Evolutionary conservation across 352 stramenopile species (phyloP).

Genomic region (Globisporangium sylvaticum): DNA sequence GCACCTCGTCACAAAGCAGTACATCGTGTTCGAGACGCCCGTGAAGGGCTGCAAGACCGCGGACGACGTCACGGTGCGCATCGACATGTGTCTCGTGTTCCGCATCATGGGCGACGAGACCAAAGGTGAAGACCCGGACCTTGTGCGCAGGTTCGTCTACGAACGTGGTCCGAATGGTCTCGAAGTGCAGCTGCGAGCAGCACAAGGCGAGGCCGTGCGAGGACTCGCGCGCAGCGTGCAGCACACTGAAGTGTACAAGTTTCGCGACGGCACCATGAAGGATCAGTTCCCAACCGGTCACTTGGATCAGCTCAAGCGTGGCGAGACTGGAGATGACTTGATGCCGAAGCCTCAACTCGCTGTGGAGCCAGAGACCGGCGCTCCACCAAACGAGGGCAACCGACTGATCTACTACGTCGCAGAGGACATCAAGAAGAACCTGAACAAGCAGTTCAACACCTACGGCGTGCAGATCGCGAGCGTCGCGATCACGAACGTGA

Average conservation of each 20-base stretch:
- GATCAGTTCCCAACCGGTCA: slow-evolving; percentile 57
- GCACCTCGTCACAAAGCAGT: slow-evolving; percentile 88
- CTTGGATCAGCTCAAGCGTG: too few species aligned
- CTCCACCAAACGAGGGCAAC: too few species aligned
- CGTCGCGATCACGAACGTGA: slow-evolving; percentile 67
- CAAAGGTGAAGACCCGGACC: slow-evolving; percentile 77
- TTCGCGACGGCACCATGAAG: slow-evolving; percentile 70
- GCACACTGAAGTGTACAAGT: slow-evolving; percentile 87
- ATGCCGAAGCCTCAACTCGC: too few species aligned
- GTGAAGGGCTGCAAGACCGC: slow-evolving; percentile 88
- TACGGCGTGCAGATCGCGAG: slow-evolving; percentile 71
- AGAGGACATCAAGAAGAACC: slow-evolving; percentile 57
- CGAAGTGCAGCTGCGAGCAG: slow-evolving; percentile 77
- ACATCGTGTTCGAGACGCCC: slow-evolving; percentile 83
- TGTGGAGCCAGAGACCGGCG: too few species aligned
- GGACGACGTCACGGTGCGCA: slow-evolving; percentile 84
- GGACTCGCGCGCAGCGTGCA: slow-evolving; percentile 77
- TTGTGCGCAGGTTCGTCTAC: slow-evolving; percentile 89
- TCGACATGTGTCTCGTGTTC: slow-evolving; percentile 87
- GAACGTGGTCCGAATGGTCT: slow-evolving; percentile 81
- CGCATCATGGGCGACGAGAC: slow-evolving; percentile 85
- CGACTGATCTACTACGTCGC: slow-evolving; percentile 42
- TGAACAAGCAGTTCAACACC: slow-evolving; percentile 71
- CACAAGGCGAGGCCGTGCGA: slow-evolving; percentile 80
- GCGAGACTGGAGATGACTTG: too few species aligned